A percentile compares a stretch with the other conserved stretches of the same genome.
Conservation (phyloP, 495 filamentous ascomycete species). For the Astrothelium subdiscretum region DNA sequence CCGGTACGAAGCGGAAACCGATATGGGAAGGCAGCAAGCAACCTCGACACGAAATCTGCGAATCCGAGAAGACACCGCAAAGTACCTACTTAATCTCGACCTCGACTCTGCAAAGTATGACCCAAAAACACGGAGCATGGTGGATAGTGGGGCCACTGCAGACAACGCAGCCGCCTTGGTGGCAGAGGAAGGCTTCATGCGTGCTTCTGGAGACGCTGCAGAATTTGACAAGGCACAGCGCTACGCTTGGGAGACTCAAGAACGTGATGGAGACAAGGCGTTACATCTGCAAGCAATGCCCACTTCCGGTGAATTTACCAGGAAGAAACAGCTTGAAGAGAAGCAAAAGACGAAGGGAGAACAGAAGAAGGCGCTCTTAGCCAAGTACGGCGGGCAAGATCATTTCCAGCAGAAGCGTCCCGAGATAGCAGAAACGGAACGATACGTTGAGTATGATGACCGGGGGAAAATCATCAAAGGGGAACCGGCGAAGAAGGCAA, state of each 20-base stretch:
- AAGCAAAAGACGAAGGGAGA: slow-evolving; percentile 53
- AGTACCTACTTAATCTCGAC: slow-evolving; percentile 90
- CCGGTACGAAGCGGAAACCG: slow-evolving; percentile 92
- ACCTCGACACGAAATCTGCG: slow-evolving; percentile 84
- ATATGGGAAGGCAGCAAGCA: slow-evolving; percentile 84
- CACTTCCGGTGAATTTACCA: slow-evolving; percentile 74
- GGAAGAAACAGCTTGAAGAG: slow-evolving; percentile 67
- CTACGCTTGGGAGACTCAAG: slow-evolving; percentile 93
- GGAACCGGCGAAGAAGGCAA: slow-evolving; percentile 57
- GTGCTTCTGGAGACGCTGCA: slow-evolving; percentile 81
- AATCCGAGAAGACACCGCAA: slow-evolving; percentile 94
- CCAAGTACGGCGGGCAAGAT: slow-evolving; percentile 73
- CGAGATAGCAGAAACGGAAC: slow-evolving; percentile 67
- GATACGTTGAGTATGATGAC: slow-evolving; percentile 93
- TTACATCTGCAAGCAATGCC: slow-evolving; percentile 92
- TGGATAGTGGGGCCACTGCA: slow-evolving; percentile 70
- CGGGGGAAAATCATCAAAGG: slow-evolving; percentile 72
- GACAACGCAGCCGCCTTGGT: slow-evolving; percentile 81
- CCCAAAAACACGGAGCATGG: slow-evolving; percentile 90
- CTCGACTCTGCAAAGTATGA: slow-evolving; percentile 97
- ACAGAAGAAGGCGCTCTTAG: slow-evolving; percentile 59
- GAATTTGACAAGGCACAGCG: slow-evolving; percentile 84
- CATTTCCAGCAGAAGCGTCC: slow-evolving; percentile 42
- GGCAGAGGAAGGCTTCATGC: slow-evolving; percentile 88
- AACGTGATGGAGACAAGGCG: slow-evolving; percentile 59